Evolutionary conservation across 495 filamentous ascomycete genomes (phyloP).

Genomic region (Xylaria castorea): DNA sequence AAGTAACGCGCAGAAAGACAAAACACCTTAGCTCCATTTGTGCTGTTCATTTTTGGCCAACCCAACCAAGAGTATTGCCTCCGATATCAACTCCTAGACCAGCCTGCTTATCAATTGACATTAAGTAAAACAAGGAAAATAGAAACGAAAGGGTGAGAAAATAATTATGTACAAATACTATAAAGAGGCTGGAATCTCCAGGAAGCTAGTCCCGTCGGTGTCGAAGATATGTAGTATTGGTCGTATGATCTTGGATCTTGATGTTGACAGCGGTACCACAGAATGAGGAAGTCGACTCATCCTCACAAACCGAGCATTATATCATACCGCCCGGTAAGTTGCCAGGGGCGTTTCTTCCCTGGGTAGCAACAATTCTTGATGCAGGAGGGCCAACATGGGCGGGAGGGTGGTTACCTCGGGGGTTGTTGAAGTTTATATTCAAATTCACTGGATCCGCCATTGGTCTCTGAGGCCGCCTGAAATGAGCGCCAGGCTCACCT

Average conservation of each 20-base stretch:
- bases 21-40: constrained; percentile 25
- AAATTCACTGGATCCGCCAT: neutral
- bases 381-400: constrained; percentile 41
- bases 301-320: constrained; percentile 27
- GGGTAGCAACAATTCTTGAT: constrained; percentile 40
- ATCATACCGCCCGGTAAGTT: constrained; percentile 55
- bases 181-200: constrained; percentile 34
- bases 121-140: constrained; percentile 31
- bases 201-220: neutral
- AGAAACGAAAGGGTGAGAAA: constrained; percentile 30
- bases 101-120: constrained; percentile 35
- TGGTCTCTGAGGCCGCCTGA: constrained; percentile 64
- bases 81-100: constrained; percentile 40
- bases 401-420: constrained; percentile 51
- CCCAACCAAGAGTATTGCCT: constrained; percentile 23
- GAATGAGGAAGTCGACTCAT: neutral
- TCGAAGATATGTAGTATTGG: constrained; percentile 16
- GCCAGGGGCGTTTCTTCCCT: constrained; percentile 42
- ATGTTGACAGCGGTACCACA: neutral
- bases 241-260: neutral
- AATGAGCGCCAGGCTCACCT: constrained; percentile 48
- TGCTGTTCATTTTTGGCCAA: constrained; percentile 21
- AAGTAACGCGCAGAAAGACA: neutral
- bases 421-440: constrained; percentile 39
- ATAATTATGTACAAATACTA: constrained; percentile 37